phyloP scores from a whole-genome alignment of 1,284 basidiomycete species.

The Apiotrichum sp. region DNA sequence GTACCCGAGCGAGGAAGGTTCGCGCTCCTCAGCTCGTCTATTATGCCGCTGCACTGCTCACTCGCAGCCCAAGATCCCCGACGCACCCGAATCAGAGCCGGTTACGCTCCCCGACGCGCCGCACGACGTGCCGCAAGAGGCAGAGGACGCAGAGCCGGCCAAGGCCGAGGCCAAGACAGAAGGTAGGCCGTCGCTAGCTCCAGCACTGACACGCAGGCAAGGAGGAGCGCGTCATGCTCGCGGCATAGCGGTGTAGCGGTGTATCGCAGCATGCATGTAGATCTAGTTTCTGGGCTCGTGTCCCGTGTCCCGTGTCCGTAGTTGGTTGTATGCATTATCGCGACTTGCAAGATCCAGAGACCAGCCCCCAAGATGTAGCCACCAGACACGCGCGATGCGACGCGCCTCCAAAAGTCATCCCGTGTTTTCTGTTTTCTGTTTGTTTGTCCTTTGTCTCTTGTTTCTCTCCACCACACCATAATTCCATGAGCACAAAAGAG shows the following conservation, averaged over 20 bases:
- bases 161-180: background rate
- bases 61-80: slow-evolving; percentile 31
- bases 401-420: too few species aligned
- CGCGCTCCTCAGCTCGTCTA: background rate
- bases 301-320: too few species aligned
- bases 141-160: slow-evolving; percentile 14
- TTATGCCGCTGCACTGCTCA: background rate
- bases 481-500: slow-evolving; percentile 15
- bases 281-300: too few species aligned
- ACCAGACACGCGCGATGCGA: too few species aligned
- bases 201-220: slow-evolving; percentile 16
- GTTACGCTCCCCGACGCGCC: slow-evolving; percentile 53
- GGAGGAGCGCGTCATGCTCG: slow-evolving; percentile 49
- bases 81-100: slow-evolving; percentile 27
- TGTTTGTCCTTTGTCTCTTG: too few species aligned
- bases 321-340: too few species aligned
- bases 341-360: too few species aligned
- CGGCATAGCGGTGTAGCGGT: slow-evolving; percentile 37
- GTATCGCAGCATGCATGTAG: too few species aligned
- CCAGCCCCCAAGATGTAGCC: too few species aligned
- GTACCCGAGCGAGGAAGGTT: slow-evolving; percentile 1
- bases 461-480: background rate
- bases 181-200: background rate
- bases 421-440: too few species aligned
- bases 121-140: slow-evolving; percentile 46